Conservation (phyloP, 371 early-diverging fungal genomes). For the Batkoa obscura region DNA sequence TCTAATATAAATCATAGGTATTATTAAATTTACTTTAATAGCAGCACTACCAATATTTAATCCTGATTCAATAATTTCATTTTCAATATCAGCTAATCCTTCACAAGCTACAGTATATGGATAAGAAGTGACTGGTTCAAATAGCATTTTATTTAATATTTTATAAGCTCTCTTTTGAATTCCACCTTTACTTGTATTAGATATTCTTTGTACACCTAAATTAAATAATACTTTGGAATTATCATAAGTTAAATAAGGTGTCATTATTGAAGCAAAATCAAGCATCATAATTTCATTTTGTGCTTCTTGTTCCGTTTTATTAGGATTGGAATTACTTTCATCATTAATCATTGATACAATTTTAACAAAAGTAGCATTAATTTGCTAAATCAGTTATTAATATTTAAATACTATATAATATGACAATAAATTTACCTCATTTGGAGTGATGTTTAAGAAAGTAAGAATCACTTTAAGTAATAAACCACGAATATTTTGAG, state of each 20-base stretch:
- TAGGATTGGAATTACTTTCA: too few relatives aligned
- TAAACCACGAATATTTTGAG: slow-evolving; percentile 42
- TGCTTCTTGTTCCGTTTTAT: slow-evolving; percentile 13
- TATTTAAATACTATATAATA: too few relatives aligned
- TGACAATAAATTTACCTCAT: not conserved
- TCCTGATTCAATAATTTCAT: slow-evolving; percentile 12
- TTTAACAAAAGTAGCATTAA: not conserved
- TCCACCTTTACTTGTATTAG: slow-evolving; percentile 42
- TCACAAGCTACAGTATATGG: too few relatives aligned
- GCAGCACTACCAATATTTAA: not conserved
- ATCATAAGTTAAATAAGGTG: slow-evolving; percentile 40
- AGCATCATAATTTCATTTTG: slow-evolving; percentile 54
- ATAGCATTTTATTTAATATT: slow-evolving; percentile 47
- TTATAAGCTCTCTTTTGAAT: slow-evolving; percentile 92
- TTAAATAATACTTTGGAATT: slow-evolving; percentile 31
- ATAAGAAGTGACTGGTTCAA: too few relatives aligned
- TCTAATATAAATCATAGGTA: not conserved
- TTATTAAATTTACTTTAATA: not conserved
- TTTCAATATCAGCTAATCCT: slow-evolving; percentile 26
- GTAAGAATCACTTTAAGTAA: slow-evolving; percentile 48
- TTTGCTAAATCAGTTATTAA: too few relatives aligned
- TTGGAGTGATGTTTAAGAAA: slow-evolving; percentile 35
- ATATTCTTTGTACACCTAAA: slow-evolving; percentile 28
- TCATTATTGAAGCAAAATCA: slow-evolving; percentile 52
- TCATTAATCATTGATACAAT: too few relatives aligned